Evolutionary conservation across 2,329 filamentous ascomycete genomes (phyloP).

Genomic region (Fusarium sp.): DNA sequence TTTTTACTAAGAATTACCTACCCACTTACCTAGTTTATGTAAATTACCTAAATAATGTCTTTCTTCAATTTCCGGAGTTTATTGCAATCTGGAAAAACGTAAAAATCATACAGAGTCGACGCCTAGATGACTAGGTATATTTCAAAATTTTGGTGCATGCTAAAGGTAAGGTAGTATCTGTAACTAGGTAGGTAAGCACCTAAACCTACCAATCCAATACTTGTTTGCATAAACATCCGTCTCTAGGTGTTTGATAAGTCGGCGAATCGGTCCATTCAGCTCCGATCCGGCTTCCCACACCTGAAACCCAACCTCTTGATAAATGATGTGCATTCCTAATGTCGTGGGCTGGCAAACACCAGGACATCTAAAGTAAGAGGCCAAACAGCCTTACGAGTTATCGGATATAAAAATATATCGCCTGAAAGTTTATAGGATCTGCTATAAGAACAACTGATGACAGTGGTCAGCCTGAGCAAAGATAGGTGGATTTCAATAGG

Average conservation of each 20-base stretch:
- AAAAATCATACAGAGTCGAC: neutral
- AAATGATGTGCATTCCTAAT: conserved; percentile 14
- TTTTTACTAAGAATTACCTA: neutral
- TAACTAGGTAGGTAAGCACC: neutral
- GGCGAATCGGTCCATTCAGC: conserved; percentile 12
- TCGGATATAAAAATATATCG: neutral
- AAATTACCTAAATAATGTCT: neutral
- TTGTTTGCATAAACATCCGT: neutral
- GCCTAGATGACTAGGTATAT: neutral
- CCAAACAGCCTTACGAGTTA: neutral
- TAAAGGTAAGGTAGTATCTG: neutral
- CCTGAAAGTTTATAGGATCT: neutral
- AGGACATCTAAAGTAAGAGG: neutral
- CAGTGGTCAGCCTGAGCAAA: neutral
- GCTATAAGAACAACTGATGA: neutral
- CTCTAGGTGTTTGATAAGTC: neutral
- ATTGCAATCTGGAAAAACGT: neutral
- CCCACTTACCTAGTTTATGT: neutral
- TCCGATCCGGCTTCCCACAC: conserved; percentile 23
- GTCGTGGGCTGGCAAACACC: neutral
- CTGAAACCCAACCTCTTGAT: conserved; percentile 22
- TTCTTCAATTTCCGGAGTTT: neutral
- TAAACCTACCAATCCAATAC: neutral
- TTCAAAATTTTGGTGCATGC: neutral
- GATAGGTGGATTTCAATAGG: neutral